Conservation (phyloP, 2,329 filamentous ascomycete genomes). For the Penicillium paneum region DNA sequence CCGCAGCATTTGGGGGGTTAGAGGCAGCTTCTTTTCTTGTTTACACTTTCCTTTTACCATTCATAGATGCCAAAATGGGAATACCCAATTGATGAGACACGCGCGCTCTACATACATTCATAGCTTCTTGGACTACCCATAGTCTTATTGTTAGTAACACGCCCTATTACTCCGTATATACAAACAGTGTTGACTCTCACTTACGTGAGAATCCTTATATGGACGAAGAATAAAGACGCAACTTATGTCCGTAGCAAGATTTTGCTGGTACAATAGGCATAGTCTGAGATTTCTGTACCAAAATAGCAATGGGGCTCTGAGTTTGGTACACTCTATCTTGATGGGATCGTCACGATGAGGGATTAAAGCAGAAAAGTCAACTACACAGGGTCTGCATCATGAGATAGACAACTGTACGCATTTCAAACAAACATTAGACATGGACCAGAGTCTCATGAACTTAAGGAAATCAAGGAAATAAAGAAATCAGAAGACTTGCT, state of each 20-base stretch:
- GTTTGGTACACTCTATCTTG: background rate
- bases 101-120: background rate
- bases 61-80: background rate
- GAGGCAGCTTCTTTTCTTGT: conserved; percentile 7
- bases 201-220: background rate
- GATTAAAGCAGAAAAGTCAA: background rate
- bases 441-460: too few relatives aligned
- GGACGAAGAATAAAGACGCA: background rate
- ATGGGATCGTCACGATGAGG: background rate
- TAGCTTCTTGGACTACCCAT: background rate
- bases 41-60: conserved; percentile 1
- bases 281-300: background rate
- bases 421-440: background rate
- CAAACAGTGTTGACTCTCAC: too few relatives aligned
- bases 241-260: background rate
- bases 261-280: background rate
- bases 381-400: background rate
- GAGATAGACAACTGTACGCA: background rate
- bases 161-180: background rate
- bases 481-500: background rate
- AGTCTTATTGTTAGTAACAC: background rate
- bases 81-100: background rate
- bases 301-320: background rate
- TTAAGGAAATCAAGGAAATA: too few relatives aligned
- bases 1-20: conserved; percentile 17